These are phyloP conservation scores for Penicillium manginii DNA, from an alignment of 495 filamentous ascomycete species.

Conservation along the genomic window DNA sequence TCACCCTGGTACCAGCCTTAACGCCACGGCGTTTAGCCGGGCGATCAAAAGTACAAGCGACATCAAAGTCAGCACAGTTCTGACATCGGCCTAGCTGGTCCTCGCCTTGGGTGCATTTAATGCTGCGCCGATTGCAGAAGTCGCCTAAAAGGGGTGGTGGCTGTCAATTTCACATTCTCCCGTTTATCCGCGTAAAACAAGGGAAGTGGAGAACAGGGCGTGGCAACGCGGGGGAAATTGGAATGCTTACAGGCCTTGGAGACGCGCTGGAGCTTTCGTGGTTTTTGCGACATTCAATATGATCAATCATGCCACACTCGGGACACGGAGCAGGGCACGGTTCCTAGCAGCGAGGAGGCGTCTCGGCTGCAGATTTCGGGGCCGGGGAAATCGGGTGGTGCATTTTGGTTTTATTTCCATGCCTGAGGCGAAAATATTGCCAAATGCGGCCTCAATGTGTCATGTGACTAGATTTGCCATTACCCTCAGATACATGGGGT, in stretches of 20 bases:
- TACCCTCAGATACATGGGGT: too few species aligned
- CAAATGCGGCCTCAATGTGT: too few species aligned
- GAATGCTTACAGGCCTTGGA: constrained; percentile 34
- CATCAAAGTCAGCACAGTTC: constrained; percentile 65
- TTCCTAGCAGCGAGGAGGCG: not conserved
- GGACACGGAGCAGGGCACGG: not conserved
- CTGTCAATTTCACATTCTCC: constrained; percentile 15
- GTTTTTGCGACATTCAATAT: constrained; percentile 37
- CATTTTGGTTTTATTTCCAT: too few species aligned
- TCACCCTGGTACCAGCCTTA: constrained; percentile 28
- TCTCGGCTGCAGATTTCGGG: constrained; percentile 12
- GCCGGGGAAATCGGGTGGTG: not conserved
- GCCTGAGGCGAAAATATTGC: too few species aligned
- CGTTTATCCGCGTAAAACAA: constrained; percentile 6
- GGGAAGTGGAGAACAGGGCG: constrained; percentile 20
- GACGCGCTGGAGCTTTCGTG: constrained; percentile 38
- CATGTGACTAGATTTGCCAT: too few species aligned
- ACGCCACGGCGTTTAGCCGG: constrained; percentile 69
- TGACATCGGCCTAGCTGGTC: constrained; percentile 33
- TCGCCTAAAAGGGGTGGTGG: constrained; percentile 24
- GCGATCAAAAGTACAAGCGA: constrained; percentile 74
- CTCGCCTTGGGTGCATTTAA: constrained; percentile 30
- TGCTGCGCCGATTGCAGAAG: constrained; percentile 40
- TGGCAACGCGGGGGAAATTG: constrained; percentile 7
- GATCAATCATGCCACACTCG: constrained; percentile 16